These are phyloP conservation scores for Apiospora hydei DNA, from an alignment of 2,329 filamentous ascomycete genomes.

Conservation along the genomic window DNA sequence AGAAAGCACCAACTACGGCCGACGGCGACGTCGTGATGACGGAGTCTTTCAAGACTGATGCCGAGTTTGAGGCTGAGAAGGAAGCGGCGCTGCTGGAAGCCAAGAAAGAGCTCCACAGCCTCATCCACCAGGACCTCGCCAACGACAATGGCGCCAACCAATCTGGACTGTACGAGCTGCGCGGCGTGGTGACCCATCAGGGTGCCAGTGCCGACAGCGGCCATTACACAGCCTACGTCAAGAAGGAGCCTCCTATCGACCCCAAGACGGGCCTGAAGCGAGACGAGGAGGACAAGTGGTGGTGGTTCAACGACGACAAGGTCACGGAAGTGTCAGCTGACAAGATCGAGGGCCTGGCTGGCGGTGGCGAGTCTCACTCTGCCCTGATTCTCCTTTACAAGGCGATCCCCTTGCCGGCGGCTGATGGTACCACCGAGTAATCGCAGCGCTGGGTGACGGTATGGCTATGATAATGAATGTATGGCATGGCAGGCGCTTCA, in stretches of 20 bases:
- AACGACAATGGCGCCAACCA: conserved; percentile 87
- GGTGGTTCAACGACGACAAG: conserved; percentile 99
- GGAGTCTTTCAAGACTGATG: conserved; percentile 88
- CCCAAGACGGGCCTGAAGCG: conserved; percentile 77
- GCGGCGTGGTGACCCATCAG: conserved; percentile 94
- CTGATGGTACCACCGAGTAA: conserved; percentile 53
- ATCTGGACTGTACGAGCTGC: conserved; percentile 92
- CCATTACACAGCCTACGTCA: conserved; percentile 97
- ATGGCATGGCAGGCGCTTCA: conserved; percentile 31
- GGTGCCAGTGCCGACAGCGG: conserved; percentile 96
- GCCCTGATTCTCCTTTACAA: conserved; percentile 82
- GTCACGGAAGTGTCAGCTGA: conserved; percentile 90
- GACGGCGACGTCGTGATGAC: conserved; percentile 77
- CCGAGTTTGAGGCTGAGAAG: conserved; percentile 87
- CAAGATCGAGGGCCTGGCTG: conserved; percentile 88
- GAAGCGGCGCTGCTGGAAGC: conserved; percentile 75
- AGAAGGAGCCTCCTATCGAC: conserved; percentile 81
- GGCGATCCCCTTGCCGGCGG: conserved; percentile 71
- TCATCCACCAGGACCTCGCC: conserved; percentile 78
- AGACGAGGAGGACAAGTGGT: conserved; percentile 94
- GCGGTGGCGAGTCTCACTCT: conserved; percentile 87
- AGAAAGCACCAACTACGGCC: conserved; percentile 49
- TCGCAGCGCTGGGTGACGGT: neutral
- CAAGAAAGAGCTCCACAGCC: conserved; percentile 85
- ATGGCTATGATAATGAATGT: conserved; percentile 19